These are phyloP conservation scores for Colletotrichum gloeosporioides DNA, from an alignment of 2,329 filamentous ascomycete genomes.

Conservation along the genomic window DNA sequence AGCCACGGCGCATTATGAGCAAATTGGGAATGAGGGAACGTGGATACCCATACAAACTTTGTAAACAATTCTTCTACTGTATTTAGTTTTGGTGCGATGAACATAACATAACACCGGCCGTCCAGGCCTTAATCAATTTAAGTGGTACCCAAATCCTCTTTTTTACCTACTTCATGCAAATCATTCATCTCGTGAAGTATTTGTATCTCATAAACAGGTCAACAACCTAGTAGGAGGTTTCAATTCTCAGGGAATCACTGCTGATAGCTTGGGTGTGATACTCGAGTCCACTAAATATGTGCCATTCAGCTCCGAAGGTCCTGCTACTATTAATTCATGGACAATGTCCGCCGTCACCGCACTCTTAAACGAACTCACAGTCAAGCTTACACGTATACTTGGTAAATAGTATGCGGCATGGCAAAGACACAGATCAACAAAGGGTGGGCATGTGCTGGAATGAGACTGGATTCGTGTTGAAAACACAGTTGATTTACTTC, in stretches of 20 bases:
- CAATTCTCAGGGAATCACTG: not conserved
- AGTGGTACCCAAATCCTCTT: not conserved
- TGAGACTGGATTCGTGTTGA: not conserved
- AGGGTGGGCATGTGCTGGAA: too few relatives aligned
- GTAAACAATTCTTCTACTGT: not conserved
- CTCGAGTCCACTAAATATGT: not conserved
- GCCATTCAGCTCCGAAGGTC: not conserved
- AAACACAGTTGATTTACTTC: not conserved
- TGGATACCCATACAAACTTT: not conserved
- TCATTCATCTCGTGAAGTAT: not conserved
- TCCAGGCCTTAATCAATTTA: not conserved
- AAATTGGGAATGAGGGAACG: not conserved
- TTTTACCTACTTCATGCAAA: not conserved
- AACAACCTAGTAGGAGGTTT: not conserved
- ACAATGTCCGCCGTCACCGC: too few relatives aligned
- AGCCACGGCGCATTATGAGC: not conserved
- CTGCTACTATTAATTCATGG: not conserved
- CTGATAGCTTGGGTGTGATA: not conserved
- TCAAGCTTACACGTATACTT: too few relatives aligned
- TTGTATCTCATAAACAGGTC: not conserved
- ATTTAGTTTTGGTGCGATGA: not conserved
- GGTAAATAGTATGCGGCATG: too few relatives aligned
- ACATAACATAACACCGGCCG: not conserved
- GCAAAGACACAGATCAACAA: too few relatives aligned
- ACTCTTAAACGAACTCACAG: too few relatives aligned